A percentile compares a stretch with the other conserved stretches of the same genome.
Conservation (phyloP, 257 asterid genomes). For the Cruciata laevipes region DNA sequence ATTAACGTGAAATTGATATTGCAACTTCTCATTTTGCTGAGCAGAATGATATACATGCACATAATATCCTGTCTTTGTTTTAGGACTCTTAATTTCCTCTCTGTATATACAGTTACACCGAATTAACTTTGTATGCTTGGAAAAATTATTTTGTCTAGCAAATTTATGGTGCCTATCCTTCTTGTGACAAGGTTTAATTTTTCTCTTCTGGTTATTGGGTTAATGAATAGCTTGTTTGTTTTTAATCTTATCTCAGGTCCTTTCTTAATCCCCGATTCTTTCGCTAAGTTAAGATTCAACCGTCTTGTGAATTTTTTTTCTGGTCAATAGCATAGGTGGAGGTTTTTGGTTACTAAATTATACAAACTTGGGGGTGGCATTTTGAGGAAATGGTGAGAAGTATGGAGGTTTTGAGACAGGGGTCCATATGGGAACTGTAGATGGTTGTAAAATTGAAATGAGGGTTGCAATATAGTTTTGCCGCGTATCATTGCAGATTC, state of each 20-base stretch:
- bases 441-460: neutral
- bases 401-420: neutral
- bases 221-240: neutral
- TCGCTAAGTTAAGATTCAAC: neutral
- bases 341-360: neutral
- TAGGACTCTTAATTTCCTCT: neutral
- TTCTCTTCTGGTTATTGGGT: slow-evolving; percentile 1
- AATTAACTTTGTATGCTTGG: neutral
- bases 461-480: neutral
- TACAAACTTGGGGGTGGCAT: neutral
- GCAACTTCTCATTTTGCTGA: neutral
- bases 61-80: neutral
- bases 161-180: neutral
- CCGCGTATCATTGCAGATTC: neutral
- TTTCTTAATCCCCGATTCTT: neutral
- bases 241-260: neutral
- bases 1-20: neutral
- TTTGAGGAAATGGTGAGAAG: neutral
- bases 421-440: neutral
- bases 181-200: neutral
- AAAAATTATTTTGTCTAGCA: neutral
- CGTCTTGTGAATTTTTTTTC: neutral
- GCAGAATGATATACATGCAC: neutral
- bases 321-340: neutral
- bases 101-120: neutral